Evolutionary conservation across 345 rosid species (phyloP), one percentile per base, ranked within the genome.

Genomic region (Populus tremula): DNA sequence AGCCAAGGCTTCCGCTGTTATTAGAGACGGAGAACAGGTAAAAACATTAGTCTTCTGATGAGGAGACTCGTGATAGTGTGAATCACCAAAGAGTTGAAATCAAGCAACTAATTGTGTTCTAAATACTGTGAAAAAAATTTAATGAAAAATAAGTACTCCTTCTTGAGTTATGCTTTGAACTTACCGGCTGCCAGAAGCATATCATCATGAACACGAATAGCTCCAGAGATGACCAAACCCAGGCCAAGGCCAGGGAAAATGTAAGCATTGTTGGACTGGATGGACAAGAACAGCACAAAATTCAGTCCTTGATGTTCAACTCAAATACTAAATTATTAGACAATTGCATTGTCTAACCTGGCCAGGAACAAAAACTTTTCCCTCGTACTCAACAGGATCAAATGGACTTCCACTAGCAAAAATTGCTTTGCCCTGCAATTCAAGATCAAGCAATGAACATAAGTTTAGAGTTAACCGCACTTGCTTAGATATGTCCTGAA

Each of bases 331-430:
- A 78, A 67, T 12, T 59, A 17, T 43, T 31, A 47, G 69, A 27
- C 14, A 62, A 66, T 36, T 20, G 39, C 4, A 29, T 72, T 72
- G 54, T 33, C 54, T 47, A 41, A 94, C 98, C 97, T 94, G 97
- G 83, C 98, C 99, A 71, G 99, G 97, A 67, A 83, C 29, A 71
- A 82, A 87, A 77, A 83, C 82, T 85, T 87, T 85, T 77, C 93
- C 98, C 6, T 87, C 47, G 59, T 90, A 90, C 78, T 92, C 91
- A 65, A 93, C 88, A 29, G 94, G 91, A 73, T 86, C 92, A 50
- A 96, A 96, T 9, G 99, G 99, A 86, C 99, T 93, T 86, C 99
- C 99, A 87, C 98, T 93, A 16, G 92, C 96, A 78, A 89, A 96
- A 69, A 92, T 92, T 78, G 99, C 94, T 47, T 87, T 90, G 7